Base-by-base conservation (phyloP, 805 yeast genomes). In the Starmerella floris region DNA sequence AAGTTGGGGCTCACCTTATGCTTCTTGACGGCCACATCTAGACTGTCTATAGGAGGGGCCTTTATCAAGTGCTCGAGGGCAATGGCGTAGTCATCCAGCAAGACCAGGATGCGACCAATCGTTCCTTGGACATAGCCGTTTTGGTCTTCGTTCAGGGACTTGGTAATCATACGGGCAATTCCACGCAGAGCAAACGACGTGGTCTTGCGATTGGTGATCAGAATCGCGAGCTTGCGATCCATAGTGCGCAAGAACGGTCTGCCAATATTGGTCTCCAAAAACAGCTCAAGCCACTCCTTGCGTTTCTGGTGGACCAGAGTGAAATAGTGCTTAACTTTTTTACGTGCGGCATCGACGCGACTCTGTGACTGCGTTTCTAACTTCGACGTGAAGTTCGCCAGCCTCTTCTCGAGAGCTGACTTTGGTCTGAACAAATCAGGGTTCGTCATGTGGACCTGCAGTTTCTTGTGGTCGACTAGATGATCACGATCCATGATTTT, bases 91-190 rank as follows among this genome's bases (percentile, higher is more conserved):
- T 17, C 17, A 23, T 41, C 40, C 21, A 41, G 23, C 19, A 16
- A 8, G 19, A 44, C 51, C 36, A 65, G 49, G 11, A 56, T 53
- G 10, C 49, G 48, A 5, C 64, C 62, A 33, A 65, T 60, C 20
- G 64, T 64, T n/a, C 54, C 48, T 50, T 66, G 69, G 11, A 66
- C 70, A 11, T 55, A 60, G 16, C 70, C 70, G 40, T 51, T 54
- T 9, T 54, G 45, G 46, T 65, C 70, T 39, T 65, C 70, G 5
- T 51, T 49, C 13, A 56, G 41, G 1, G 68, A 63, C 23, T 48
- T 50, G 28, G 51, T 52, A 2, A 62, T 56, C 17, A 65, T 45
- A 4, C 50, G 44, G 8, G 63, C 49, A 16, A 66, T 43, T 2
- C 62, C 56, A 23, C 47, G 37, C n/a, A 62, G 43, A 5, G 66